phyloP scores from a whole-genome alignment of 345 rosid genomes.

The Ailanthus altissimus region DNA sequence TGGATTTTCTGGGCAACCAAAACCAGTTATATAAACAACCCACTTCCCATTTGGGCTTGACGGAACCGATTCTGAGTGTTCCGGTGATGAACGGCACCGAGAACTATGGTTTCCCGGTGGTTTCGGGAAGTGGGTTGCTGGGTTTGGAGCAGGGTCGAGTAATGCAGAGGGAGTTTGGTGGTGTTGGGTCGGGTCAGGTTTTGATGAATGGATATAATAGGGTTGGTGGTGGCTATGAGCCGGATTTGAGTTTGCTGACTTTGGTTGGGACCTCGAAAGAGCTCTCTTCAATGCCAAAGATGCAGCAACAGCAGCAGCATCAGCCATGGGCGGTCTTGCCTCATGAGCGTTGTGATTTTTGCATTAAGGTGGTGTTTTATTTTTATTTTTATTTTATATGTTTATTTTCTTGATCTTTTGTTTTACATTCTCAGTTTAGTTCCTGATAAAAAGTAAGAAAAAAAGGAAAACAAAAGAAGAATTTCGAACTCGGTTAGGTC shows the following conservation, averaged over 20 bases:
- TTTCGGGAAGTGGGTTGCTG: conserved; percentile 30
- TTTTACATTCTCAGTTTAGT: conserved; percentile 14
- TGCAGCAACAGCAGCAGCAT: no score
- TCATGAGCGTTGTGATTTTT: conserved; percentile 40
- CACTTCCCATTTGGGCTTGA: not conserved
- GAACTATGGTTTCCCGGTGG: conserved; percentile 20
- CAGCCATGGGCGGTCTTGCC: conserved; percentile 30
- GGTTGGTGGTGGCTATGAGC: conserved; percentile 24
- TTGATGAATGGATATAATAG: conserved; percentile 34
- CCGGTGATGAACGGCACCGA: conserved; percentile 44
- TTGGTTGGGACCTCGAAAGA: conserved; percentile 53
- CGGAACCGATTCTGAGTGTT: conserved; percentile 26
- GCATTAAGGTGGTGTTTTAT: conserved; percentile 50
- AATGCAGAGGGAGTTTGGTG: conserved; percentile 24
- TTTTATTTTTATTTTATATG: not conserved
- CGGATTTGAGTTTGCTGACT: conserved; percentile 17
- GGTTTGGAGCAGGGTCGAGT: conserved; percentile 26
- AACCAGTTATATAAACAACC: not conserved
- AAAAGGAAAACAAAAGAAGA: not conserved
- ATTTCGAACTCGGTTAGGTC: not conserved
- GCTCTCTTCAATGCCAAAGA: conserved; percentile 93
- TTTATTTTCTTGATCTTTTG: not conserved
- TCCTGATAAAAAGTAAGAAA: conserved; percentile 6
- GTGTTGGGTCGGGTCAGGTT: conserved; percentile 41
- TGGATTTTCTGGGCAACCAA: not conserved